Base-by-base conservation (phyloP, 192 early-diverging fungal genomes). In the Coemansia biformis region DNA sequence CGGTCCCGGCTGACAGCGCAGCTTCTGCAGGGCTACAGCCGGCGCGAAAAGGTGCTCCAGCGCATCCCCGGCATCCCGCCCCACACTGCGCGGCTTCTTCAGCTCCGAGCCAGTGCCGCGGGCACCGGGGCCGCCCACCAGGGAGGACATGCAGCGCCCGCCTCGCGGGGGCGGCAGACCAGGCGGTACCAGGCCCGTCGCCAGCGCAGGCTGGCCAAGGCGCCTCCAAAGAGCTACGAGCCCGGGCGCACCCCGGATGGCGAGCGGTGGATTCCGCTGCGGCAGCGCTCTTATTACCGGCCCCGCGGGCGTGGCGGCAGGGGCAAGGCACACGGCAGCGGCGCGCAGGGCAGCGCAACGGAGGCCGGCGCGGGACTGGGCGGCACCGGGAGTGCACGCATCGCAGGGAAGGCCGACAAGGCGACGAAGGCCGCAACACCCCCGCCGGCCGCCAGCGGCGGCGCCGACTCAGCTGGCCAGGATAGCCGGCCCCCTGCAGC, bases 201-300 rank as follows among this genome's bases (percentile, higher is more conserved):
- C 37, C 46, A 38, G 31, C 69, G 69, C 38, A 61, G 35, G 24
- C 53, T 73, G 41, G 45, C 33, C 5, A 52, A 38, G n/a, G 17
- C 38, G 8, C 69, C 62, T 7, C 69, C 69, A 8, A 73, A 73
- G 51, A 51, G 24, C 47, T 66, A 62, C 31, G 59, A 58, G 34
- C 44, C 48, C 6, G 54, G 43, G 8, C 59, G 65, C 37, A 35
- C 35, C 24, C 59, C 52, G 3, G 71, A 75, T 17, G 48, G 51
- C 45, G 71, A 75, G 44, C 46, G 71, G 17, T 75, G 71, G 71
- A 54, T 75, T 33, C 71, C 71, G 9, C 48, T 75, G 37, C 59
- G 50, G 12, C 71, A 75, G 59, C 59, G 71, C 26, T 67, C 71
- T 23, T 68, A 63, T 56, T 75, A 75, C 43, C 61, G 63, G 40